phyloP scores from a whole-genome alignment of 1,139 yeast genomes.

The Scheffersomyces quercinus region DNA sequence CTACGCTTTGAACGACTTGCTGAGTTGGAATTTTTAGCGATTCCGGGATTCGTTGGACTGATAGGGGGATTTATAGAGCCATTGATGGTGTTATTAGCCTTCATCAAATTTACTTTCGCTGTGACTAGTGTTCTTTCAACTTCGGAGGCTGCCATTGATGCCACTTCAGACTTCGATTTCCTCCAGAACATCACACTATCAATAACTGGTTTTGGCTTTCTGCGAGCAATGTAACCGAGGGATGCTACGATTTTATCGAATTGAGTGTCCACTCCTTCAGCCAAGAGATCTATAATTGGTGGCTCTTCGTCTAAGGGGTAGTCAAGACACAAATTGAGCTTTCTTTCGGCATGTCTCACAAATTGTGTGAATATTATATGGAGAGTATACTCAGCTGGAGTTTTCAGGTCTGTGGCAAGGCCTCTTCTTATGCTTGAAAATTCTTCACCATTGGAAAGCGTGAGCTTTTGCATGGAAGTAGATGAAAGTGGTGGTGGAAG shows the following conservation, averaged over 20 bases:
- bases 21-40: conserved; percentile 14
- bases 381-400: conserved; percentile 90
- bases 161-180: conserved; percentile 82
- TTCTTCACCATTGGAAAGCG: conserved; percentile 35
- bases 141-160: conserved; percentile 70
- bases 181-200: conserved; percentile 99
- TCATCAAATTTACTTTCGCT: conserved; percentile 10
- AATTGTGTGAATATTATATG: conserved; percentile 94
- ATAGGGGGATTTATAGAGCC: neutral
- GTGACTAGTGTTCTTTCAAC: conserved; percentile 43
- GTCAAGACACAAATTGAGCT: conserved; percentile 71
- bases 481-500: conserved; percentile 28
- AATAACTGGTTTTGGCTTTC: conserved; percentile 92
- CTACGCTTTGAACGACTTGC: conserved; percentile 35
- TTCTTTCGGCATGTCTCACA: conserved; percentile 89
- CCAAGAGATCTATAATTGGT: conserved; percentile 75
- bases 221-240: conserved; percentile 84
- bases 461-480: conserved; percentile 22
- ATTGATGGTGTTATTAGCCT: conserved; percentile 3
- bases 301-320: conserved; percentile 74
- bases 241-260: conserved; percentile 86
- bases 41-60: conserved; percentile 16
- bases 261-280: conserved; percentile 82
- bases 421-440: conserved; percentile 39
- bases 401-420: conserved; percentile 65